Percentiles rank a stretch among this genome's conserved stretches.
These are phyloP conservation scores for Lactarius quietus DNA, from an alignment of 768 basidiomycete species.

Conservation along the genomic window DNA sequence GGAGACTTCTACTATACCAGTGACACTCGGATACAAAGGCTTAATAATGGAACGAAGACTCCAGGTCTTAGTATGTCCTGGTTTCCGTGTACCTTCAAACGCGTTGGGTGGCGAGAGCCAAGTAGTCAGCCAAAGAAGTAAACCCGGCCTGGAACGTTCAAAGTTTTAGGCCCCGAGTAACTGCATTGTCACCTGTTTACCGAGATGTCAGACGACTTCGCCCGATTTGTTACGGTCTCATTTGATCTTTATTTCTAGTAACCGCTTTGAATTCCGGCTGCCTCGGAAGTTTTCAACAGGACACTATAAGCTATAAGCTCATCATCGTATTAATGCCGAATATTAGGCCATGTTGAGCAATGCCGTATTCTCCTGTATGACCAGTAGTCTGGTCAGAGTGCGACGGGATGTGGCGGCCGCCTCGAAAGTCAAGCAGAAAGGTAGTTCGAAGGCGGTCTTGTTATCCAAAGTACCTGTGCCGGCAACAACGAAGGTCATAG, in stretches of 20 bases:
- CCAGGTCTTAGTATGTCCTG: background rate
- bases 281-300: background rate
- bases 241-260: background rate
- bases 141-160: no score
- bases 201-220: background rate
- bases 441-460: no score
- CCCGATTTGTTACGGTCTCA: background rate
- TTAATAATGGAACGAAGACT: background rate
- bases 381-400: no score
- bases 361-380: no score
- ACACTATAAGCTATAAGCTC: background rate
- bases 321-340: background rate
- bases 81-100: background rate
- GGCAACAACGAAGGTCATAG: no score
- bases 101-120: background rate
- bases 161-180: background rate
- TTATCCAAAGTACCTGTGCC: no score
- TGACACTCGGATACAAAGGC: background rate
- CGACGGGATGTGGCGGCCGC: no score
- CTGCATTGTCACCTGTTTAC: background rate
- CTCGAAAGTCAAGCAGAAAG: no score
- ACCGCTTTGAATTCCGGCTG: background rate
- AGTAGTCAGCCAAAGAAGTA: no score
- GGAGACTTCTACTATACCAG: background rate
- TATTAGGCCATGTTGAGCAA: no score